Evolutionary conservation across 768 basidiomycete genomes (phyloP), one percentile per base, ranked within the genome.

Genomic region (Asterophora parasitica): DNA sequence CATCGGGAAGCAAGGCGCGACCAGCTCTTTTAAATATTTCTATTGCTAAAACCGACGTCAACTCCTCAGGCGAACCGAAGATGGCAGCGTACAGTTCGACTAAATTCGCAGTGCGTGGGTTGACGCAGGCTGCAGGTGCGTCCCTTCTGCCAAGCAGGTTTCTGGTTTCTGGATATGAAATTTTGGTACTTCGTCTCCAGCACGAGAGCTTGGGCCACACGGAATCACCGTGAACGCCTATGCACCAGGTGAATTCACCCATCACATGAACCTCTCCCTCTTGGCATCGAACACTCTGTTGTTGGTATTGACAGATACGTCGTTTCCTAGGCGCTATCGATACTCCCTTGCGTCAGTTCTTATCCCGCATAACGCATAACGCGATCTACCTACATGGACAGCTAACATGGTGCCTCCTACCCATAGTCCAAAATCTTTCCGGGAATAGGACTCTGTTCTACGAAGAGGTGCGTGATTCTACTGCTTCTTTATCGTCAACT

Each of bases 91-190:
- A 74, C 44, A 56, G 60, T 36, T 40, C 65, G 0, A 69, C 61
- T 2, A 73, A 74, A 52, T 73, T 71, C 50, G 71, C 73, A 10
- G 37, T 74, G 8, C 59, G 69, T n/a, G 74, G 67, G 10, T 55
- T 71, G 31, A 70, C 72, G 10, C 54, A 57, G 39, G 41, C 38
- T 8, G 47, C 52, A 17, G 60, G 63, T 62, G 32, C 3, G 53
- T 39, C 32, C 8, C 32, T n/a, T n/a, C 4, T 6, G 23, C 23
- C 15, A 46, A 20, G 37, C 16, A 1, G 1, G 19, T 30, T 26
- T 32, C 27, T 38, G 10, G 10, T 31, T 19, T 46, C 23, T 6
- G 27, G 27, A 17, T 7, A 23, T 34, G 6, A 41, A 19, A 23
- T 23, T 23, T 23, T 23, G 1, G 27, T 4, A 15, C 2, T 9